Evolutionary conservation across 345 rosid genomes (phyloP), one percentile per base, ranked within the genome.

Genomic region (Aethionema arabicum): DNA sequence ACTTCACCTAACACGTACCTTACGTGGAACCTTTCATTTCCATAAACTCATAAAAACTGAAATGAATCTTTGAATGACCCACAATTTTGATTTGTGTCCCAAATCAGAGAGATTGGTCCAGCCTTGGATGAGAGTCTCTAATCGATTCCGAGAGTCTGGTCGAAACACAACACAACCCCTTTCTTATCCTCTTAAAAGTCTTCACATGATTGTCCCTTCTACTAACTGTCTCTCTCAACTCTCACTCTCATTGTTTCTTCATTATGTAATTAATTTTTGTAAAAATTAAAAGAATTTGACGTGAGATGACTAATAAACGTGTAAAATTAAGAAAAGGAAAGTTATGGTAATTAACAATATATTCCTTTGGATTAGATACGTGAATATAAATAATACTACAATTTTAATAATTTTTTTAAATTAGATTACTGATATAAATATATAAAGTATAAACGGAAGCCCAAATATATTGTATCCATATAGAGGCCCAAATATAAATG

Each of bases 91-190:
- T 72, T 70, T 52, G 33, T 72, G 71, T 72, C 75, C 11, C 32
- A 44, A 31, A 35, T 56, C 63, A 54, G 69, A 54, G 44, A 42
- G 68, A 58, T 52, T 72, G 66, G 71, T 52, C 75, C 75, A 71
- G 8, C 11, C 66, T 15, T 52, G 11, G 30, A 65, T 7, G 30
- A 65, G 49, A 37, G 21, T 63, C 61, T 52, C 61, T 71, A 16
- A 37, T 29, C 44, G 29, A 11, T 21, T 13, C 44, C 31, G 6
- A 70, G 56, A 31, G 44, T 71, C 46, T 65, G 39, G 65, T 45
- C 27, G 46, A 14, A 69, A 65, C 65, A 58, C 75, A 71, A 65
- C n/a, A n/a, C n/a, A n/a, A n/a, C n/a, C 70, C 70, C 61, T 56
- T 74, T 56, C 72, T 62, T 68, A 47, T 69, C 70, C 70, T 10